Evolutionary conservation across 176 grass and related monocot species (phyloP).

Genomic region (barley (Hordeum vulgare)): MorexV3_pseudomolecules_assembly NC_058523.1:531819539-531820038

Average conservation of each 20-base stretch:
- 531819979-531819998: slow-evolving; percentile 99
- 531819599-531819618: slow-evolving; percentile 98
- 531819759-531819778: slow-evolving; percentile 58
- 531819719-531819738: slow-evolving; percentile 99
- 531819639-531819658: slow-evolving; percentile 98
- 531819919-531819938: slow-evolving; percentile 99
- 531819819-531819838: not conserved
- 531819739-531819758: slow-evolving; percentile 78
- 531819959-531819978: slow-evolving; percentile 98
- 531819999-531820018: slow-evolving; percentile 78
- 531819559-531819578: not conserved
- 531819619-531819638: slow-evolving; percentile 94
- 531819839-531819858: slow-evolving; percentile 83
- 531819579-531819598: slow-evolving; percentile 39
- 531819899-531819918: slow-evolving; percentile 99
- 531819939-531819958: slow-evolving; percentile 97
- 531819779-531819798: not conserved
- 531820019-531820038: not conserved
- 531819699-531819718: slow-evolving; percentile 96
- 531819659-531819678: slow-evolving; percentile 99
- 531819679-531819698: slow-evolving; percentile 95
- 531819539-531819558: not conserved
- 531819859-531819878: slow-evolving; percentile 94
- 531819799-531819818: slow-evolving; percentile 15
- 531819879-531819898: slow-evolving; percentile 90